A percentile compares a stretch with the other conserved stretches of the same genome.
phyloP scores from a whole-genome alignment of 2,329 filamentous ascomycete species.

The Trichoderma sp. region DNA sequence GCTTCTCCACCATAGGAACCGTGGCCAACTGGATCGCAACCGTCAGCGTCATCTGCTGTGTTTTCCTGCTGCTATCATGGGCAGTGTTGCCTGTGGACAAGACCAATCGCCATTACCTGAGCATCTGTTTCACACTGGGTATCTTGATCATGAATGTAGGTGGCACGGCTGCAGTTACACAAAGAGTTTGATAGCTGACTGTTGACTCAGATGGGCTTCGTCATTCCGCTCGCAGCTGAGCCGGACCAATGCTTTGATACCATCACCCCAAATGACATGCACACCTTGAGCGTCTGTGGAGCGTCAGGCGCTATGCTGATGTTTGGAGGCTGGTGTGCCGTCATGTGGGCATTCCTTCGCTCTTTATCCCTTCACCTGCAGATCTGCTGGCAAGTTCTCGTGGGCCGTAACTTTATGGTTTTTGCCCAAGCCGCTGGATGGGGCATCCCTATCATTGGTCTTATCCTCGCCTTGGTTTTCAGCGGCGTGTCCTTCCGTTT shows the following conservation, averaged over 20 bases:
- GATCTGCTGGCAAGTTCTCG: constrained; percentile 94
- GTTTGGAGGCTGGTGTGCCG: constrained; percentile 79
- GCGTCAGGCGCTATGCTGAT: constrained; percentile 86
- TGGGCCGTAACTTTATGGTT: constrained; percentile 89
- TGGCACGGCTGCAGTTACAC: constrained; percentile 31
- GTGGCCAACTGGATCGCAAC: constrained; percentile 85
- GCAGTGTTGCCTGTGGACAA: constrained; percentile 80
- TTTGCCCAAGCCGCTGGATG: constrained; percentile 79
- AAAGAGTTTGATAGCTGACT: constrained; percentile 31
- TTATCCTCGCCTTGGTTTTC: constrained; percentile 75
- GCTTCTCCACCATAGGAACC: constrained; percentile 61
- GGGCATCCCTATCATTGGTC: constrained; percentile 77
- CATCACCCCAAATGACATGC: constrained; percentile 95
- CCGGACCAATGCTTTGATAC: constrained; percentile 83
- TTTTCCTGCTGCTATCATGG: constrained; percentile 81
- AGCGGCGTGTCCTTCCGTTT: constrained; percentile 96
- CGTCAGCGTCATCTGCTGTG: constrained; percentile 68
- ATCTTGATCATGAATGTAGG: constrained; percentile 80
- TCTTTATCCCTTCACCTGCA: constrained; percentile 92
- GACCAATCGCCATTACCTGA: constrained; percentile 91
- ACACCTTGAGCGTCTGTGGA: constrained; percentile 77
- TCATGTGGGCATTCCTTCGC: constrained; percentile 90
- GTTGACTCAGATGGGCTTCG: constrained; percentile 73
- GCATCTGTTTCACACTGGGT: constrained; percentile 78
- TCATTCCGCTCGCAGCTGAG: constrained; percentile 78